Conservation (phyloP, 169 alveolate species). For the Plasmodium adleri region DNA sequence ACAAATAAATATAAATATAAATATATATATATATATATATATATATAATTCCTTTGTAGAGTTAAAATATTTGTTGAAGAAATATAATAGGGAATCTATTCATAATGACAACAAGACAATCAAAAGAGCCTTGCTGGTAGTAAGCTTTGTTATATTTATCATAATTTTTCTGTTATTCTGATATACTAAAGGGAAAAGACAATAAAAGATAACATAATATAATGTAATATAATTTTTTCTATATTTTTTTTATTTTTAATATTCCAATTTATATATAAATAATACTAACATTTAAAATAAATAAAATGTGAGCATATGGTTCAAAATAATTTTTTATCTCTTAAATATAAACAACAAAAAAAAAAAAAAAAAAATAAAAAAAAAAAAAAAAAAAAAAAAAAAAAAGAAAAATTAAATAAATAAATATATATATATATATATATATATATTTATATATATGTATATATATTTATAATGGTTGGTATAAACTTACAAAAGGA, state of each 20-base stretch:
- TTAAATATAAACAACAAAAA: constrained; percentile 6
- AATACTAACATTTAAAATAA: background rate
- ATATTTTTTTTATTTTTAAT: background rate
- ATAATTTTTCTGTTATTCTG: constrained; percentile 61
- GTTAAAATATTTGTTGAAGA: constrained; percentile 42
- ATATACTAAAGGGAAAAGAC: background rate
- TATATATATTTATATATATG: too few species aligned
- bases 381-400: background rate
- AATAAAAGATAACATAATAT: too few species aligned
- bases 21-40: too few species aligned
- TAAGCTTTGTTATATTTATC: constrained; percentile 45
- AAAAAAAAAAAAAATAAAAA: background rate
- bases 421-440: too few species aligned
- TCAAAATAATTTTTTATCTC: constrained; percentile 1
- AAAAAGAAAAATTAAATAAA: background rate
- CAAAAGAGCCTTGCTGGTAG: constrained; percentile 30
- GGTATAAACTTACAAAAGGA: too few species aligned
- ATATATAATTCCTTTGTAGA: constrained; percentile 9
- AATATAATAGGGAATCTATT: constrained; percentile 64
- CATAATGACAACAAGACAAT: constrained; percentile 50
- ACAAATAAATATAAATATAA: too few species aligned
- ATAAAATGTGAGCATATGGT: constrained; percentile 6
- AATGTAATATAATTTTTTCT: background rate
- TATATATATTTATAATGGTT: too few species aligned
- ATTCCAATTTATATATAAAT: constrained; percentile 6